Evolutionary conservation across 2,329 filamentous ascomycete genomes (phyloP).

Genomic region (Aspergillus pseudonomiae): DNA sequence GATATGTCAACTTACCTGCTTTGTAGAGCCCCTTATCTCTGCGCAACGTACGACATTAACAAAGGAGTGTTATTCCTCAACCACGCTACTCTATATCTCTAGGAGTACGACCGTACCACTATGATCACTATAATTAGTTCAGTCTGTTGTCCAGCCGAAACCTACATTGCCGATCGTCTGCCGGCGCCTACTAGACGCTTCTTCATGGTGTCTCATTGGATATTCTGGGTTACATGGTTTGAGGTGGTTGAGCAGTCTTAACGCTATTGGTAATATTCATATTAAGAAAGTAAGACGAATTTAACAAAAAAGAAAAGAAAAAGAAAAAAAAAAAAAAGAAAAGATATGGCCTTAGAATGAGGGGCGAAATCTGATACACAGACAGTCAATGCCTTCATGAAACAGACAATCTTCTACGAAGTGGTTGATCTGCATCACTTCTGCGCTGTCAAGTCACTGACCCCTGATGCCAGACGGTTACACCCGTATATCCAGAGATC

Average conservation of each 20-base stretch:
- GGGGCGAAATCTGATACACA: too few species aligned
- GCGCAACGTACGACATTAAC: not conserved
- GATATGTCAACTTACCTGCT: not conserved
- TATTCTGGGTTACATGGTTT: not conserved
- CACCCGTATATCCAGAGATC: conserved; percentile 9
- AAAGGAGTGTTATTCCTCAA: not conserved
- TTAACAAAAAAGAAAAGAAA: too few species aligned
- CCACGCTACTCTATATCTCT: not conserved
- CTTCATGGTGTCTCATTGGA: not conserved
- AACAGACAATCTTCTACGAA: not conserved
- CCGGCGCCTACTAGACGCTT: conserved; percentile 2
- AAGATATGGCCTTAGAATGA: too few species aligned
- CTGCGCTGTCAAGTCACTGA: not conserved
- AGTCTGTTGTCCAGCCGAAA: not conserved
- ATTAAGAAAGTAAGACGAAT: too few species aligned
- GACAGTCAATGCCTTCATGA: too few species aligned
- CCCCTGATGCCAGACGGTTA: conserved; percentile 4
- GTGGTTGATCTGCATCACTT: not conserved
- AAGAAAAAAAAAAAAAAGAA: too few species aligned
- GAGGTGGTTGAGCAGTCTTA: not conserved
- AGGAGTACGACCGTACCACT: not conserved
- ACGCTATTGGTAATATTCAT: not conserved
- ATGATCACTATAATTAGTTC: not conserved
- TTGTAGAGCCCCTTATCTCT: not conserved
- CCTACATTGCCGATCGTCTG: not conserved